Evolutionary conservation across 1,139 yeast genomes (phyloP), one percentile per base, ranked within the genome.

Genomic region (Torulaspora globosa): DNA sequence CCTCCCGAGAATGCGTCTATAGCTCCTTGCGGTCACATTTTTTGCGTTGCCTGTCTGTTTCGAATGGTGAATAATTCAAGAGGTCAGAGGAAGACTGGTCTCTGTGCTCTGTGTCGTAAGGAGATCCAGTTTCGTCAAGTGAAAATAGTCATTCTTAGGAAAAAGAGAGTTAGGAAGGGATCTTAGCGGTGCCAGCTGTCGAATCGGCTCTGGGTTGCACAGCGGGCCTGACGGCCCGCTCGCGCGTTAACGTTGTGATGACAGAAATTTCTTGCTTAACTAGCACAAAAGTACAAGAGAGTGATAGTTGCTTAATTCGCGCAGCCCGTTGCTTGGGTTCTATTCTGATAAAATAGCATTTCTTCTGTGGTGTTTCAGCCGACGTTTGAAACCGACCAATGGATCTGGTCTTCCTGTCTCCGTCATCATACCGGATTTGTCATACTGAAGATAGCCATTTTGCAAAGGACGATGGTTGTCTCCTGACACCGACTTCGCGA

Each of bases 21-120:
- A 21, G 68, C 78, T 3, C 74, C 75, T 0, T 78, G 83, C 61
- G 82, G 82, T 0, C 83, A 78, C 59, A 62, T 75, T 6, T 77
- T 71, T 53, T 78, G 83, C 56, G 65, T 70, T 6, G 72, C 71
- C 29, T 78, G 82, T 57, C 64, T 75, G 9, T 76, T 72, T 56
- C 68, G 70, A 39, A 76, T 79, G 43, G 63, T 78, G 26, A 72
- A 76, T 15, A 69, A 70, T 35, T 70, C 76, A n/a, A 63, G 67
- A 30, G 63, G 64, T 35, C 58, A 57, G 16, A 63, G 53, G 30
- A 51, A 56, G 9, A 57, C 60, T 19, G 79, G 78, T 0, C 68
- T 69, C n/a, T 76, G 81, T 59, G 72, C 79, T 1, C 60, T 76
- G 16, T 76, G 81, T 50, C 67, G 81, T 42, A 62, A 66, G 29